These are phyloP conservation scores for Moesziomyces antarcticus DNA, from an alignment of 1,284 basidiomycete genomes.

Conservation along the genomic window DNA sequence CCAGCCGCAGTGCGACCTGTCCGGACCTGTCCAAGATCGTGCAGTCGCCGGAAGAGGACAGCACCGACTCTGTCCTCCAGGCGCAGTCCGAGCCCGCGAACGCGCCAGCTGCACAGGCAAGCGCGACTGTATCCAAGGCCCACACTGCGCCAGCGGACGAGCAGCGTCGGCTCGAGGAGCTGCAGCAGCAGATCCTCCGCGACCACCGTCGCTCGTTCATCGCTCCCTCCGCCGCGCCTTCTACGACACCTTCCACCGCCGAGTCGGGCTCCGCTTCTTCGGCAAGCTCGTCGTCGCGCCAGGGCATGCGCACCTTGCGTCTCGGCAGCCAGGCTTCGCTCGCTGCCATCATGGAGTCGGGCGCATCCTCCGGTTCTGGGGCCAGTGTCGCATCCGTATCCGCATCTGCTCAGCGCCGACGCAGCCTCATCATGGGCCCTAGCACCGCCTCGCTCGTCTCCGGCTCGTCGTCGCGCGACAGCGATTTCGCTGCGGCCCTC, in stretches of 20 bases:
- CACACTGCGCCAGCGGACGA: slow-evolving; percentile 20
- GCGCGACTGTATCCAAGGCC: background rate
- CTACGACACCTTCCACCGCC: slow-evolving; percentile 4
- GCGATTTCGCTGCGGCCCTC: slow-evolving; percentile 23
- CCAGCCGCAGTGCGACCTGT: slow-evolving; percentile 37
- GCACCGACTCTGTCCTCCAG: background rate
- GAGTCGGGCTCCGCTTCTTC: slow-evolving; percentile 17
- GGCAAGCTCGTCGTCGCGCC: slow-evolving; percentile 21
- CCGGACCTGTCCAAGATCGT: slow-evolving; percentile 17
- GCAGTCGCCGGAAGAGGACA: background rate
- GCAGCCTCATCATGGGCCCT: slow-evolving; percentile 43
- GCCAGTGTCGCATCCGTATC: slow-evolving; percentile 5
- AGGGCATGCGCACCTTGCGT: slow-evolving; percentile 61
- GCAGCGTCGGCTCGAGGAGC: slow-evolving; percentile 33
- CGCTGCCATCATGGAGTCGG: slow-evolving; percentile 34
- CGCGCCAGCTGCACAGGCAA: background rate
- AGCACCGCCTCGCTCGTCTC: slow-evolving; percentile 6
- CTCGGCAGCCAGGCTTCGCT: slow-evolving; percentile 50
- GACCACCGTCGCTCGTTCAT: slow-evolving; percentile 40
- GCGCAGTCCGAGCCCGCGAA: background rate
- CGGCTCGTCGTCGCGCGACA: slow-evolving; percentile 32
- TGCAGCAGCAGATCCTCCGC: slow-evolving; percentile 40
- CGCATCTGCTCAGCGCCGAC: slow-evolving; percentile 31
- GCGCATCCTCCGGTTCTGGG: slow-evolving; percentile 1
- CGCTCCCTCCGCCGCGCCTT: slow-evolving; percentile 8